phyloP scores from a whole-genome alignment of 1,284 basidiomycete species.

The Tremellales sp. region DNA sequence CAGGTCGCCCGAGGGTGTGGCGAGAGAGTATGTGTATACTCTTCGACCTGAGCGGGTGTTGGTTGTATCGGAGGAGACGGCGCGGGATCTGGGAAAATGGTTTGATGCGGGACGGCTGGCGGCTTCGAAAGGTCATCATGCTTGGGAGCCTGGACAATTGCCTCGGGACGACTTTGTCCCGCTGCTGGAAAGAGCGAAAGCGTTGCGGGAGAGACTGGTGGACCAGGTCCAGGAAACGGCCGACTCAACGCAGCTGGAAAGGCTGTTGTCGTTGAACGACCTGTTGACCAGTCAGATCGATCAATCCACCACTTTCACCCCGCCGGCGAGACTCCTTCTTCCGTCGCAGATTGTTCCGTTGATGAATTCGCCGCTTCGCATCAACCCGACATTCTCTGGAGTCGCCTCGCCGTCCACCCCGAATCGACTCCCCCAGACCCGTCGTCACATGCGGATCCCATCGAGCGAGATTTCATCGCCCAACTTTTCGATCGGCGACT shows the following conservation, averaged over 20 bases:
- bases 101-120: constrained; percentile 22
- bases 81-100: constrained; percentile 40
- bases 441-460: constrained; percentile 38
- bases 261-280: constrained; percentile 69
- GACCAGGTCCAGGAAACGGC: constrained; percentile 58
- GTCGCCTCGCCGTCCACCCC: constrained; percentile 6
- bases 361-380: background rate
- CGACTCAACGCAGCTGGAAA: constrained; percentile 61
- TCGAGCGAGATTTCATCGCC: constrained; percentile 58
- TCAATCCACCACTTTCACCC: constrained; percentile 35
- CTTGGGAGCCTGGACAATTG: constrained; percentile 43
- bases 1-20: constrained; percentile 39
- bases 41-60: constrained; percentile 57
- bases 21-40: constrained; percentile 44
- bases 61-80: constrained; percentile 54
- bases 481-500: constrained; percentile 59
- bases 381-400: background rate
- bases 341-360: constrained; percentile 34
- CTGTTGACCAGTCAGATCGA: constrained; percentile 55
- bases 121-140: constrained; percentile 11
- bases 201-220: constrained; percentile 58
- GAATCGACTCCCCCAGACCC: constrained; percentile 7
- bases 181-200: constrained; percentile 55
- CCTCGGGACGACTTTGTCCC: constrained; percentile 38
- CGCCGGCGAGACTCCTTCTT: constrained; percentile 35